phyloP scores from a whole-genome alignment of 257 asterid species.

The Rehmannia glutinosa region DNA sequence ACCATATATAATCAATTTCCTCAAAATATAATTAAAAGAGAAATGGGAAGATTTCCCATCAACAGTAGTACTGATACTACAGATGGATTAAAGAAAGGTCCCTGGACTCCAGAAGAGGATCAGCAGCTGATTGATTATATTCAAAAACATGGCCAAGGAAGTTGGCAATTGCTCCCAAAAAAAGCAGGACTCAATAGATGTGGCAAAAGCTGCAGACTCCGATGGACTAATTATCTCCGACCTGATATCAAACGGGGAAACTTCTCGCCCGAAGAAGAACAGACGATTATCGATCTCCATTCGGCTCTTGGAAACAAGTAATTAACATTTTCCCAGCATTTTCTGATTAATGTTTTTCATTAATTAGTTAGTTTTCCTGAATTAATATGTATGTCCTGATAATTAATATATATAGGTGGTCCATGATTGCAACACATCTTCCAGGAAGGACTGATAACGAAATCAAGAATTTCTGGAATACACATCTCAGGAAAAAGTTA shows the following conservation, averaged over 20 bases:
- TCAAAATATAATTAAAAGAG: neutral
- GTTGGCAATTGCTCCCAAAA: constrained; percentile 37
- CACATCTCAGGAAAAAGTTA: no score
- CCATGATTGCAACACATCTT: no score
- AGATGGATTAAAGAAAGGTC: constrained; percentile 42
- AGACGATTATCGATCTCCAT: constrained; percentile 57
- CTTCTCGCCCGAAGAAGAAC: constrained; percentile 60
- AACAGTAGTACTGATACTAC: constrained; percentile 1
- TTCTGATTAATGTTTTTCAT: no score
- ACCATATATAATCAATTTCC: no score
- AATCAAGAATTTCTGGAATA: no score
- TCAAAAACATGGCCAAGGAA: constrained; percentile 28
- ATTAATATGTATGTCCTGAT: no score
- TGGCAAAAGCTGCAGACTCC: constrained; percentile 78
- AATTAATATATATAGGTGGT: no score
- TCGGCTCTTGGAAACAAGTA: constrained; percentile 64
- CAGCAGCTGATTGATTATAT: constrained; percentile 21
- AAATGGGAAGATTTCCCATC: constrained; percentile 32
- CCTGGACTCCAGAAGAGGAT: constrained; percentile 53
- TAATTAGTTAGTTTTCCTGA: no score
- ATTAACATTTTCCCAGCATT: neutral
- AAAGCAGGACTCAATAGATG: constrained; percentile 64
- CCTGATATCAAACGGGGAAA: constrained; percentile 78
- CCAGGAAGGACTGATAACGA: no score
- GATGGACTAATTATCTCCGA: constrained; percentile 82